Percentiles rank a stretch among this genome's conserved stretches.
phyloP scores from a whole-genome alignment of 1,284 basidiomycete genomes.

The Naganishia sp. region DNA sequence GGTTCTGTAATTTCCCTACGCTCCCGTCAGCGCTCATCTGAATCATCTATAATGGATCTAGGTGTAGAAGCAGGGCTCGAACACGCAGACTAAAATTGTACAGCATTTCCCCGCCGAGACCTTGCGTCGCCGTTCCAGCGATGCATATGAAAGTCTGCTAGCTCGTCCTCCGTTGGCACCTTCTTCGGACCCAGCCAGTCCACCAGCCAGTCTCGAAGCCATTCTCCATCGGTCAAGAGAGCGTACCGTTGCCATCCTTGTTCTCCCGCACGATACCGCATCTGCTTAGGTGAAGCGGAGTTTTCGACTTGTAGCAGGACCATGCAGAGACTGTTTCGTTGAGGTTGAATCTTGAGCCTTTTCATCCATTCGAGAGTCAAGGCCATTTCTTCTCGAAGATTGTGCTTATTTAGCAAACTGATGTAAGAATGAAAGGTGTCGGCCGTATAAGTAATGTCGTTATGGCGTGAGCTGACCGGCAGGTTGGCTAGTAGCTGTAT shows the following conservation, averaged over 20 bases:
- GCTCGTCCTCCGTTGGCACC: conserved; percentile 20
- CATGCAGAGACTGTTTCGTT: conserved; percentile 13
- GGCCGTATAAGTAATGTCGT: conserved; percentile 20
- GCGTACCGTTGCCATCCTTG: conserved; percentile 21
- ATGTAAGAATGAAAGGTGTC: conserved; percentile 19
- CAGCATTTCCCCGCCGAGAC: background rate
- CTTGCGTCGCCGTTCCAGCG: background rate
- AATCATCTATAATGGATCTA: background rate
- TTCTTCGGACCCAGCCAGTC: conserved; percentile 18
- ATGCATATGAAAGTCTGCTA: conserved; percentile 22
- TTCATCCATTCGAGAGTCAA: conserved; percentile 20
- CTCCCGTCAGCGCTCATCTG: background rate
- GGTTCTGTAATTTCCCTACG: background rate
- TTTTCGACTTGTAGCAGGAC: conserved; percentile 23
- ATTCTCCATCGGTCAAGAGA: conserved; percentile 22
- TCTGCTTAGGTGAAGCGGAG: conserved; percentile 18
- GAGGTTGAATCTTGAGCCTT: conserved; percentile 12
- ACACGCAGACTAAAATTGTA: conserved; percentile 7
- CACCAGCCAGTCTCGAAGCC: conserved; percentile 20
- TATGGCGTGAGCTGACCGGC: conserved; percentile 19
- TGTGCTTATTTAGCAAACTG: conserved; percentile 19
- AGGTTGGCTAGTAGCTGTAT: background rate
- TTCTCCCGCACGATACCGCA: conserved; percentile 20
- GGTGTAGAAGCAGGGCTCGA: conserved; percentile 25
- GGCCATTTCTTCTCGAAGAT: conserved; percentile 22